Evolutionary conservation across 2,329 filamentous ascomycete species (phyloP).

Genomic region (Neospermospora avenae): DNA sequence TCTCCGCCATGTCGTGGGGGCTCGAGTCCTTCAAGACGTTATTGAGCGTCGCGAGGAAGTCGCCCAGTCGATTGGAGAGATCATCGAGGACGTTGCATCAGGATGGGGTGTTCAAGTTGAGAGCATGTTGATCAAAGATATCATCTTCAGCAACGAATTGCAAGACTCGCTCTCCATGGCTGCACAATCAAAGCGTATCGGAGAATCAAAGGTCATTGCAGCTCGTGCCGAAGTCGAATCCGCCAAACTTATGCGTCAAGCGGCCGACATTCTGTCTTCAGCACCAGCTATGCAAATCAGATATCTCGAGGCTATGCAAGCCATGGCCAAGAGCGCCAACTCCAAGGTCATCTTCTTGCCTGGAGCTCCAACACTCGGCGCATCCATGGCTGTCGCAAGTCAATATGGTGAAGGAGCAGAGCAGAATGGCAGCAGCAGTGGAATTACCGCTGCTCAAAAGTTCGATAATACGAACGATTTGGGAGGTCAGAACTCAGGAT

Average conservation of each 20-base stretch:
- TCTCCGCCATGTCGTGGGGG: constrained; percentile 92
- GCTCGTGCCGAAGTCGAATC: constrained; percentile 95
- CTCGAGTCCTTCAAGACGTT: constrained; percentile 92
- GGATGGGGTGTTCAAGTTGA: constrained; percentile 97
- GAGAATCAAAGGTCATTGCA: constrained; percentile 97
- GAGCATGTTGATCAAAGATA: constrained; percentile 99
- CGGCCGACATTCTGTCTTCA: constrained; percentile 86
- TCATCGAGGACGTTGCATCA: constrained; percentile 91
- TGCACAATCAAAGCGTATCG: constrained; percentile 96
- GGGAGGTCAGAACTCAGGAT: constrained; percentile 54
- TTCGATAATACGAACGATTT: constrained; percentile 44
- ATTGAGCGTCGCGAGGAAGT: constrained; percentile 98
- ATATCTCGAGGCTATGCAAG: constrained; percentile 97
- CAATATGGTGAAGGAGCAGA: constrained; percentile 55
- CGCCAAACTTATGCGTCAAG: constrained; percentile 89
- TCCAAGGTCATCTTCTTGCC: constrained; percentile 84
- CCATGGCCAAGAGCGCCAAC: constrained; percentile 93
- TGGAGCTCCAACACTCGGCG: constrained; percentile 54
- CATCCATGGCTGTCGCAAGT: constrained; percentile 49
- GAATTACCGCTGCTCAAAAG: constrained; percentile 38
- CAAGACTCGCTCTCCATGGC: constrained; percentile 98
- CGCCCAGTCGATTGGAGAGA: constrained; percentile 90
- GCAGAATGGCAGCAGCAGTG: constrained; percentile 43
- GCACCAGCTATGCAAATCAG: constrained; percentile 98
- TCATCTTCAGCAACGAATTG: constrained; percentile 92